Conservation (phyloP, 2,329 filamentous ascomycete species). For the Dothiorella sarmentorum region DNA sequence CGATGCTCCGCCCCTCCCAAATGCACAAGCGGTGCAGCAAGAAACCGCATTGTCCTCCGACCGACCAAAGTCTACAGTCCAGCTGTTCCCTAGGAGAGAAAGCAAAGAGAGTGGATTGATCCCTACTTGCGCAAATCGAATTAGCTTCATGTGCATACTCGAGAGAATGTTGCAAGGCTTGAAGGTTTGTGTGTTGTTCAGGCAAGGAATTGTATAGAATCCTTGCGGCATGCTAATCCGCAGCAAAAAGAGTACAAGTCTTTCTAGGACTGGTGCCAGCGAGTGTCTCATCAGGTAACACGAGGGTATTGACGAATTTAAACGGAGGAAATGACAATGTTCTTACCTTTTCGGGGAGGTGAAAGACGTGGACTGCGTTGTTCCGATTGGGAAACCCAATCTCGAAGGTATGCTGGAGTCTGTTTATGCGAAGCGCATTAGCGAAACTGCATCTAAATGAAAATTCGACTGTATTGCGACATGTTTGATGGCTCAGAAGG, state of each 20-base stretch:
- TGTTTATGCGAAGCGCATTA: background rate
- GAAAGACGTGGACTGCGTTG: too few species aligned
- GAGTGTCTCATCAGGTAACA: slow-evolving; percentile 51
- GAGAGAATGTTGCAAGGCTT: too few species aligned
- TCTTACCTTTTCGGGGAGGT: background rate
- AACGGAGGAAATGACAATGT: background rate
- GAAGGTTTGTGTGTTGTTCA: background rate
- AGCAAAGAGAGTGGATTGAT: too few species aligned
- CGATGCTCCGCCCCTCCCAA: background rate
- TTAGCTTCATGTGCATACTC: too few species aligned
- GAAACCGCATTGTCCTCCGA: too few species aligned
- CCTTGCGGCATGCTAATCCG: slow-evolving; percentile 45
- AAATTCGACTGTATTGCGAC: background rate
- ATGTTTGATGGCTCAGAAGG: slow-evolving; percentile 73
- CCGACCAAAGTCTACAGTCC: too few species aligned
- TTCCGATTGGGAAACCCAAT: background rate
- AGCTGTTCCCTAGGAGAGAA: too few species aligned
- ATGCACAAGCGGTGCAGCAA: too few species aligned
- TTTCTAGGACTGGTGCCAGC: slow-evolving; percentile 60
- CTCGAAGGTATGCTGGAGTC: background rate
- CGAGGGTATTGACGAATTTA: too few species aligned
- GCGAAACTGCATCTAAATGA: background rate
- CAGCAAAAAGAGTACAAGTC: slow-evolving; percentile 54
- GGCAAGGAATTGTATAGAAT: slow-evolving; percentile 23
- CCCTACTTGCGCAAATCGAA: background rate